Conservation (phyloP, 2,329 filamentous ascomycete species). For the Talaromyces islandicus region DNA sequence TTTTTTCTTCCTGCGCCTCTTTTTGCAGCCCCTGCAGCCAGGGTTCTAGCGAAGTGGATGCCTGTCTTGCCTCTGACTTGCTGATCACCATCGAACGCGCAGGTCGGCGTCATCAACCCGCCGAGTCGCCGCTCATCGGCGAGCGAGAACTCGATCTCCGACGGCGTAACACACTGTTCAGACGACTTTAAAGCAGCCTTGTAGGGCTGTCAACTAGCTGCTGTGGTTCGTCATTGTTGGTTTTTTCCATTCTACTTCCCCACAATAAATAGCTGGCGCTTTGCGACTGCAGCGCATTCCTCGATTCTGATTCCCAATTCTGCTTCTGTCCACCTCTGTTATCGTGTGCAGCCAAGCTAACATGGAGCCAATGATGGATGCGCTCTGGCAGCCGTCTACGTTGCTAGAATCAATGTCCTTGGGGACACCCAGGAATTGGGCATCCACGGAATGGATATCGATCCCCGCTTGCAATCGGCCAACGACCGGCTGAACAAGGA, state of each 20-base stretch:
- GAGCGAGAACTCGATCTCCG: not conserved
- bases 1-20: not conserved
- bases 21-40: not conserved
- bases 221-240: not conserved
- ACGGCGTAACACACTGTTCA: not conserved
- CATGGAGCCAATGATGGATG: not conserved
- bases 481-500: slow-evolving; percentile 12
- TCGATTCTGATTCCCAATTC: not conserved
- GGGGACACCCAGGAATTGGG: not conserved
- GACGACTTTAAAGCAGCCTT: not conserved
- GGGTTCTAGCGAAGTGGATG: not conserved
- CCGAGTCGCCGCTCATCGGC: slow-evolving; percentile 7
- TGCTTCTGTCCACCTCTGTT: not conserved
- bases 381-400: not conserved
- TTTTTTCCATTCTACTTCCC: not conserved
- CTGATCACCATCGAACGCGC: not conserved
- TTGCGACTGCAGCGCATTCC: not conserved
- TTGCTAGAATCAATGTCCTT: not conserved
- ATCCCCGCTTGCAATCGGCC: slow-evolving; percentile 24
- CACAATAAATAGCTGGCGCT: not conserved
- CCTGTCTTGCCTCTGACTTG: not conserved
- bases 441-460: slow-evolving; percentile 24
- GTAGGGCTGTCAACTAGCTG: not conserved
- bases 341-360: slow-evolving; percentile 1
- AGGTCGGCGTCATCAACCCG: not conserved